These are phyloP conservation scores for Sphenostylis stenocarpa DNA, from an alignment of 306 rosid species.

Conservation along the genomic window DNA sequence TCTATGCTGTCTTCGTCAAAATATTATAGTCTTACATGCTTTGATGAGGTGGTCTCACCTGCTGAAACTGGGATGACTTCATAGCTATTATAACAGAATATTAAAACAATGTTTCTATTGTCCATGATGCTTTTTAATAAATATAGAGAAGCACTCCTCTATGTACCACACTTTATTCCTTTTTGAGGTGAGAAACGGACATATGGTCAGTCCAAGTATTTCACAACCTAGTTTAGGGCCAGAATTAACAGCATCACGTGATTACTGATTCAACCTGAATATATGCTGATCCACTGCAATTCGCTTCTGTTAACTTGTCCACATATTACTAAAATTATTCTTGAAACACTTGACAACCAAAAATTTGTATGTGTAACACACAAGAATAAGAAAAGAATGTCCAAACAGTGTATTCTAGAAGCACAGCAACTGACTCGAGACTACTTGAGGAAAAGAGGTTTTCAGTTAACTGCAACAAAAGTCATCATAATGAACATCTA, in stretches of 20 bases:
- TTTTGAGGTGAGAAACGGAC: not conserved
- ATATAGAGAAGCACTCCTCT: not conserved
- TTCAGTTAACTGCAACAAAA: not conserved
- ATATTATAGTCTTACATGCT: conserved; percentile 23
- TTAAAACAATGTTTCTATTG: not conserved
- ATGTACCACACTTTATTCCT: not conserved
- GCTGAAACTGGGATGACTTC: not conserved
- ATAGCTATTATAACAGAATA: not conserved
- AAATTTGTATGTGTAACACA: not conserved
- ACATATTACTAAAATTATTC: not conserved
- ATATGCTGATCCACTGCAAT: conserved; percentile 12
- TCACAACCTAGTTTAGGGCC: conserved; percentile 4
- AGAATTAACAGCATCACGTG: not conserved
- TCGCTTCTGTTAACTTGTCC: not conserved
- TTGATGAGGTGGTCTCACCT: conserved; percentile 21
- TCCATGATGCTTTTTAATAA: not conserved
- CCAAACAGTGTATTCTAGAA: not conserved
- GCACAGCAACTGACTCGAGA: conserved; percentile 15
- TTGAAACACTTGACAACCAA: not conserved
- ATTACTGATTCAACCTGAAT: not conserved
- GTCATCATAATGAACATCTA: conserved; percentile 3
- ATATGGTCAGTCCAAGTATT: not conserved
- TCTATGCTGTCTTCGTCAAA: not conserved
- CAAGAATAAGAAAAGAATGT: conserved; percentile 1
- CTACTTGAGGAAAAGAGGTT: not conserved